Conservation (phyloP, 192 early-diverging fungal genomes). For the Entomortierella beljakovae region DNA sequence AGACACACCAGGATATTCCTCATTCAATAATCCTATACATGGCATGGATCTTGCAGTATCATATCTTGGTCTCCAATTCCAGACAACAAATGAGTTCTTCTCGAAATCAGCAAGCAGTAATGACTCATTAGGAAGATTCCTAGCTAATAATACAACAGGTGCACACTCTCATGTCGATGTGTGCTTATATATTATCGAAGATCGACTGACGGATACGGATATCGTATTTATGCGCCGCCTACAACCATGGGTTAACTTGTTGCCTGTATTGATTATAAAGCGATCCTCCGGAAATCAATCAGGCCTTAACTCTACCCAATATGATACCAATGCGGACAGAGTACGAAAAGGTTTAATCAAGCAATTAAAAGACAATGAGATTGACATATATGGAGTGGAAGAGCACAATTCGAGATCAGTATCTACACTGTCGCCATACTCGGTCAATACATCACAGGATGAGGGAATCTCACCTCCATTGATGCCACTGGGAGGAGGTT, state of each 20-base stretch:
- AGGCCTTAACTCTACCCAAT: not conserved
- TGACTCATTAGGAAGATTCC: constrained; percentile 41
- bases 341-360: constrained; percentile 13
- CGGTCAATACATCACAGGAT: not conserved
- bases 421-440: not conserved
- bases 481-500: constrained; percentile 1
- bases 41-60: constrained; percentile 37
- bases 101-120: constrained; percentile 25
- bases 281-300: not conserved
- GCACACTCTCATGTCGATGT: constrained; percentile 42
- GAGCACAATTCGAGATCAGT: not conserved
- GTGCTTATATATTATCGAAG: constrained; percentile 37
- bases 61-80: constrained; percentile 34
- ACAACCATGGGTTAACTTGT: constrained; percentile 34
- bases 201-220: constrained; percentile 18
- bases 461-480: constrained; percentile 18
- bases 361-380: constrained; percentile 17
- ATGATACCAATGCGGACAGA: not conserved
- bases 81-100: constrained; percentile 37
- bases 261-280: constrained; percentile 23
- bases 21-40: constrained; percentile 29
- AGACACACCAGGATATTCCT: constrained; percentile 29
- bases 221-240: constrained; percentile 22
- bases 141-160: constrained; percentile 41
- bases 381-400: constrained; percentile 29